Evolutionary conservation across 345 rosid genomes (phyloP).

Genomic region (Populus ilicifolia): DNA sequence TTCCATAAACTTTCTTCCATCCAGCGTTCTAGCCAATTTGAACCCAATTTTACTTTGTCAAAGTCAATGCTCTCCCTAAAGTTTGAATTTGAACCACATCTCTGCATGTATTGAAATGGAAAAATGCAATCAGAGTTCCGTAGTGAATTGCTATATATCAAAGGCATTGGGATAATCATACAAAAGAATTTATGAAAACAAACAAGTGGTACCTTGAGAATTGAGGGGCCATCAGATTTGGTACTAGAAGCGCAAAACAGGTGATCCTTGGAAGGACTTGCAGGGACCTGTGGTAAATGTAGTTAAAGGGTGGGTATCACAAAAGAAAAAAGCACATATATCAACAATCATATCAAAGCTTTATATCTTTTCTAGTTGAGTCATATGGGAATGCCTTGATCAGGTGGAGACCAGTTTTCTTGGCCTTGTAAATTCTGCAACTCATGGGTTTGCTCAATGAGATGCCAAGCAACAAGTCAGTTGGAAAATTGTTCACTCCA

Average conservation of each 20-base stretch:
- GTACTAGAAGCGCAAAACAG: slow-evolving; percentile 21
- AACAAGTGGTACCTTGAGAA: slow-evolving; percentile 31
- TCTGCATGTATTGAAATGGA: slow-evolving; percentile 33
- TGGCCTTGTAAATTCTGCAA: neutral
- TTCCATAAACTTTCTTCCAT: slow-evolving; percentile 62
- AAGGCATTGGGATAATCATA: neutral
- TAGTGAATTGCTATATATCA: neutral
- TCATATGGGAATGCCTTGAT: neutral
- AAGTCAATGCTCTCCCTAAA: slow-evolving; percentile 31
- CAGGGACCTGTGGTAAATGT: slow-evolving; percentile 27
- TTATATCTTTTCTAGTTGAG: neutral
- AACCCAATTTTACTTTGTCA: slow-evolving; percentile 37
- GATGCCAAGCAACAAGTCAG: neutral
- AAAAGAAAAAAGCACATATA: too few relatives aligned
- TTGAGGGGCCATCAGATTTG: slow-evolving; percentile 39
- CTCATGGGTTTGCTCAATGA: neutral
- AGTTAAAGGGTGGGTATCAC: neutral
- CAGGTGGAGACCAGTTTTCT: neutral
- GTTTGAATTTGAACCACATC: slow-evolving; percentile 47
- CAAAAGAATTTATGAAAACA: slow-evolving; percentile 4
- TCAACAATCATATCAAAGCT: neutral
- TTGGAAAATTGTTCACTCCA: neutral
- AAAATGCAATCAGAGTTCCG: slow-evolving; percentile 1
- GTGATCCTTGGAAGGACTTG: slow-evolving; percentile 22
- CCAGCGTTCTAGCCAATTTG: slow-evolving; percentile 76